phyloP scores from a whole-genome alignment of 202 grass and related monocot species.

The Saccharum hybrid region DNA sequence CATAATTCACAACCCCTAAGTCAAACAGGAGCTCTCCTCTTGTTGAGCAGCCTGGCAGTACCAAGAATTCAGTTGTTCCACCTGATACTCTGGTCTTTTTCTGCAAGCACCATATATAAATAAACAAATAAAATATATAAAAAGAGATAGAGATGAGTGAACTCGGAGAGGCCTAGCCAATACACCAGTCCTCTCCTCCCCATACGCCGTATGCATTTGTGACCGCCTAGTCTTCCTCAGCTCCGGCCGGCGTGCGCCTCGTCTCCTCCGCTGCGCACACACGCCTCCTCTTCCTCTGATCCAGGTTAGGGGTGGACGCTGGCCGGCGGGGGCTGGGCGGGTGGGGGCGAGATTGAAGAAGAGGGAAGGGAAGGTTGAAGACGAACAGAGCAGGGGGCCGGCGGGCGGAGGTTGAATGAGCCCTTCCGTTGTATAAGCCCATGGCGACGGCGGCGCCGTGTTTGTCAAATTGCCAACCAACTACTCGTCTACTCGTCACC shows the following conservation, averaged over 20 bases:
- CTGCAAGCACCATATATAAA: conserved; percentile 5
- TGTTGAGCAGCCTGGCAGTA: background rate
- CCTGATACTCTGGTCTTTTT: conserved; percentile 16
- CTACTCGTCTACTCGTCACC: background rate
- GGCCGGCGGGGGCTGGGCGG: too few species aligned
- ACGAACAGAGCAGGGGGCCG: background rate
- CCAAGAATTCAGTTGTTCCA: background rate
- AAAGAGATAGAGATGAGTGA: background rate
- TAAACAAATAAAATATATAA: background rate
- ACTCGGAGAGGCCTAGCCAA: background rate
- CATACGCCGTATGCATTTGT: too few species aligned
- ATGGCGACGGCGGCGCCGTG: background rate
- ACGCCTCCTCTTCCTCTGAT: too few species aligned
- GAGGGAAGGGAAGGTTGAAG: background rate
- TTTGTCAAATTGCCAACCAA: background rate
- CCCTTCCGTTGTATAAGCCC: background rate
- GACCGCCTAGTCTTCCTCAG: too few species aligned
- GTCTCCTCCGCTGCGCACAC: too few species aligned
- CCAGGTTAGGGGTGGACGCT: too few species aligned
- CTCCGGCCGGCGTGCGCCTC: too few species aligned
- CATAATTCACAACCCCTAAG: conserved; percentile 6
- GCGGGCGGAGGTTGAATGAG: background rate
- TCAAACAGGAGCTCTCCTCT: background rate
- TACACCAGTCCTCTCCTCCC: too few species aligned
- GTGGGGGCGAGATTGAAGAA: too few species aligned